These are phyloP conservation scores for Trichosanthes cucumerina DNA, from an alignment of 306 rosid genomes.

Conservation along the genomic window DNA sequence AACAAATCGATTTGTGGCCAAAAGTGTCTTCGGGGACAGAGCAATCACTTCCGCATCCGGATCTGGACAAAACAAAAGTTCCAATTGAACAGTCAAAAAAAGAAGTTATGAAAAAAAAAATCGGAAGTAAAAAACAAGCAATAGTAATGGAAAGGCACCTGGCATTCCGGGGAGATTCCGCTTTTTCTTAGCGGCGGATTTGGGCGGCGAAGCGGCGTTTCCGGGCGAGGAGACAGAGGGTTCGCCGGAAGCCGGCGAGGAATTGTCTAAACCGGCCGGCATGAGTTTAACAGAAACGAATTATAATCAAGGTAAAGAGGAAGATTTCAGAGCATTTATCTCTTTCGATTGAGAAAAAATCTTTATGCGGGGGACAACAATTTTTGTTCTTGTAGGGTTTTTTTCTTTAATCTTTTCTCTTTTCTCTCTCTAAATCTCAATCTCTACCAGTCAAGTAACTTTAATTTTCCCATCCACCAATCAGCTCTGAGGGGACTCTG, in stretches of 20 bases:
- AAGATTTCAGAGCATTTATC: slow-evolving; percentile 31
- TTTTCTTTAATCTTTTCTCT: not conserved
- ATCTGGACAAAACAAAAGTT: slow-evolving; percentile 30
- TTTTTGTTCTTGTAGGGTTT: slow-evolving; percentile 32
- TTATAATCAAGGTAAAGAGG: slow-evolving; percentile 1
- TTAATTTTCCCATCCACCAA: slow-evolving; percentile 35
- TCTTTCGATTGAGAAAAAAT: slow-evolving; percentile 22
- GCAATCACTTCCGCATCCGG: slow-evolving; percentile 95
- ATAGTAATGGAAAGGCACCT: slow-evolving; percentile 24
- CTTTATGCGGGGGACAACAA: slow-evolving; percentile 20
- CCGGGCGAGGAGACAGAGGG: slow-evolving; percentile 74
- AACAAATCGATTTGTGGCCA: slow-evolving; percentile 80
- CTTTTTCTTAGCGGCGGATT: slow-evolving; percentile 52
- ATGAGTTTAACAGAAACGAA: slow-evolving; percentile 15
- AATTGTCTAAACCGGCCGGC: slow-evolving; percentile 66
- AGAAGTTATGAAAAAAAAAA: not conserved
- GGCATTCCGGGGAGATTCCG: slow-evolving; percentile 94
- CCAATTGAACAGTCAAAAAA: not conserved
- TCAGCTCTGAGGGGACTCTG: slow-evolving; percentile 49
- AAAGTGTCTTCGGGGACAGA: slow-evolving; percentile 69
- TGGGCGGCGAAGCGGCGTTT: slow-evolving; percentile 39
- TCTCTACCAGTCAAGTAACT: slow-evolving; percentile 56
- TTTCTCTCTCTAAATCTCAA: slow-evolving; percentile 5
- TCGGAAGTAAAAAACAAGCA: too few relatives aligned
- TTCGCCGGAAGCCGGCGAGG: slow-evolving; percentile 75